These are phyloP conservation scores for Tricholoma matsutake DNA, from an alignment of 768 basidiomycete species.

Conservation along the genomic window DNA sequence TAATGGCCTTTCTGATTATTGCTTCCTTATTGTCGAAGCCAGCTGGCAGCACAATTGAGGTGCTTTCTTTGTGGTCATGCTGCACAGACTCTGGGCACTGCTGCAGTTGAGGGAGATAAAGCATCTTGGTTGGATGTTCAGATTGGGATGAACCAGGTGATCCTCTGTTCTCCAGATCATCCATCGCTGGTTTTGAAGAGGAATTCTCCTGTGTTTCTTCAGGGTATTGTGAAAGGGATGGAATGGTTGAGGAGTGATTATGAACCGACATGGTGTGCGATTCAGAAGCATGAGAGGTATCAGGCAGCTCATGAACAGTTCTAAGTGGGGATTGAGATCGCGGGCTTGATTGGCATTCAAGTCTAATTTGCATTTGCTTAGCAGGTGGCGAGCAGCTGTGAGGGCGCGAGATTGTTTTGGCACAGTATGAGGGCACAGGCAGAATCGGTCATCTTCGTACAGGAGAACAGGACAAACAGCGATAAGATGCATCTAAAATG, in stretches of 20 bases:
- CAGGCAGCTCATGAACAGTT: conserved; percentile 10
- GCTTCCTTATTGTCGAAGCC: neutral
- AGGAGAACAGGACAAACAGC: conserved; percentile 27
- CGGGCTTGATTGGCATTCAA: neutral
- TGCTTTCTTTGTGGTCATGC: neutral
- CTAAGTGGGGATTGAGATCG: conserved; percentile 11
- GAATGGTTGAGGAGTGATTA: conserved; percentile 15
- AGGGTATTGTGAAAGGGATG: conserved; percentile 7
- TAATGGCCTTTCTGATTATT: neutral
- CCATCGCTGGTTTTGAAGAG: neutral
- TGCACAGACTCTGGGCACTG: neutral
- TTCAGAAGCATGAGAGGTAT: conserved; percentile 25
- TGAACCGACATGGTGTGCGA: conserved; percentile 23
- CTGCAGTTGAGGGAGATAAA: neutral
- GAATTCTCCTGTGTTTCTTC: conserved; percentile 5
- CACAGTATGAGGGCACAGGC: conserved; percentile 20
- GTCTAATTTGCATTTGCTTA: conserved; percentile 1
- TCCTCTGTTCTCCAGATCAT: neutral
- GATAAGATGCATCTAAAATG: conserved; percentile 1
- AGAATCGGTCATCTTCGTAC: conserved; percentile 18
- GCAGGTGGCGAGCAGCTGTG: conserved; percentile 21
- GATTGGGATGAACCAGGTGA: neutral
- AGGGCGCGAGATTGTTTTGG: conserved; percentile 18
- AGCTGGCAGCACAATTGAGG: neutral
- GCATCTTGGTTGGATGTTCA: neutral